phyloP scores from a whole-genome alignment of 495 filamentous ascomycete genomes.

The Hypoxylon perforatum region DNA sequence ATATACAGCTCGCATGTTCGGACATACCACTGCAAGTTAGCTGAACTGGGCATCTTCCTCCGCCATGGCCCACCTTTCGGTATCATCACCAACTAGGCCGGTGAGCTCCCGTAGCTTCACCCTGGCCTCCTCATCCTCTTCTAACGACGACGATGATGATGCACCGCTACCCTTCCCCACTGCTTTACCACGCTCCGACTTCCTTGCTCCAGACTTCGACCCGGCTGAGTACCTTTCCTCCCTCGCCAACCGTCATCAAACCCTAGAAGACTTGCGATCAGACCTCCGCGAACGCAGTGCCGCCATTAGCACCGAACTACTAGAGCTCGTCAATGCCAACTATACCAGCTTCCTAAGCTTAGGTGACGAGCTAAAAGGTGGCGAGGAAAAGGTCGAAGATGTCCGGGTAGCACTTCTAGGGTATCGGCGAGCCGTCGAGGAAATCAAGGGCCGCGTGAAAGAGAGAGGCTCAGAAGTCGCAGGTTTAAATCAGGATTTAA shows the following conservation, averaged over 20 bases:
- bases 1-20: constrained; percentile 9
- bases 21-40: constrained; percentile 5
- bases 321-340: constrained; percentile 93
- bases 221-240: constrained; percentile 85
- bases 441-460: constrained; percentile 60
- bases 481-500: constrained; percentile 54
- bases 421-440: constrained; percentile 80
- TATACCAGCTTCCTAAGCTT: constrained; percentile 90
- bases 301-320: constrained; percentile 80
- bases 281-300: constrained; percentile 83
- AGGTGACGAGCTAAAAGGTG: constrained; percentile 82
- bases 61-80: constrained; percentile 51
- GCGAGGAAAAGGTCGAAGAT: constrained; percentile 92
- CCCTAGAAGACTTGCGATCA: constrained; percentile 89
- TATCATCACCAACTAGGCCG: constrained; percentile 44
- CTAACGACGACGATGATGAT: constrained; percentile 61
- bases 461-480: constrained; percentile 58
- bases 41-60: background rate
- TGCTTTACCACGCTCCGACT: constrained; percentile 80
- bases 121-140: constrained; percentile 45
- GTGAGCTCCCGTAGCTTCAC: constrained; percentile 48
- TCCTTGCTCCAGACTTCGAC: constrained; percentile 81
- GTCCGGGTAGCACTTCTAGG: constrained; percentile 87
- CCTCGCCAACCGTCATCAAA: constrained; percentile 88
- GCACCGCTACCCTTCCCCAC: constrained; percentile 83